Evolutionary conservation across 2,329 filamentous ascomycete genomes (phyloP).

Genomic region (Aureobasidium pullulans): DNA sequence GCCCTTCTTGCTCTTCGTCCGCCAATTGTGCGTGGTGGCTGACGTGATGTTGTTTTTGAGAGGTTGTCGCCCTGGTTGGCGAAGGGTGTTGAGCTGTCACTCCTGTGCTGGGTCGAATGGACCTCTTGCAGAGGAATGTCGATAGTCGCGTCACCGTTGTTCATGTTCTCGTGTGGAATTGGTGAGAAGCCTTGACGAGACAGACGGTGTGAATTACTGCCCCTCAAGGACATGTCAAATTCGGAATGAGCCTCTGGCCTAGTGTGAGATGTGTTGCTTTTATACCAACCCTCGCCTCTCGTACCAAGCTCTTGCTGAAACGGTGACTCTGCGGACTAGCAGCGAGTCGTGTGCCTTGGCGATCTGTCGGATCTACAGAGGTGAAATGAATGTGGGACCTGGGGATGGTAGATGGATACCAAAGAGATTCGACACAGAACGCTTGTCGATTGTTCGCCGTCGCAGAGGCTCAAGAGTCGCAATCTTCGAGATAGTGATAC

Average conservation of each 20-base stretch:
- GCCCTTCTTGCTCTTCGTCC: conserved; percentile 28
- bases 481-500: neutral
- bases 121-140: conserved; percentile 56
- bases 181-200: conserved; percentile 26
- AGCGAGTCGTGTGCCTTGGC: conserved; percentile 10
- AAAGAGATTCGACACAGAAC: neutral
- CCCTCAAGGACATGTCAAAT: conserved; percentile 9
- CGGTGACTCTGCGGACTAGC: neutral
- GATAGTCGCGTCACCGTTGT: conserved; percentile 46
- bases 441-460: neutral
- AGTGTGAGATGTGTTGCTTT: neutral
- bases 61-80: conserved; percentile 2
- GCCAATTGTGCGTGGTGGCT: conserved; percentile 32
- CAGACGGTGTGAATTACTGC: conserved; percentile 15
- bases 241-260: neutral
- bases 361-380: neutral
- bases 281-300: neutral
- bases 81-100: conserved; percentile 28
- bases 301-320: conserved; percentile 3
- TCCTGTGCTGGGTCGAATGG: conserved; percentile 33
- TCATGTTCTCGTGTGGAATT: conserved; percentile 18
- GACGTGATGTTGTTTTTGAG: conserved; percentile 20
- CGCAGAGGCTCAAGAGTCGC: neutral
- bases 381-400: conserved; percentile 11
- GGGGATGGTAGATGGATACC: neutral